Evolutionary conservation across 1,139 yeast species (phyloP), one percentile per base, ranked within the genome.

Genomic region (Torulaspora pretoriensis): DNA sequence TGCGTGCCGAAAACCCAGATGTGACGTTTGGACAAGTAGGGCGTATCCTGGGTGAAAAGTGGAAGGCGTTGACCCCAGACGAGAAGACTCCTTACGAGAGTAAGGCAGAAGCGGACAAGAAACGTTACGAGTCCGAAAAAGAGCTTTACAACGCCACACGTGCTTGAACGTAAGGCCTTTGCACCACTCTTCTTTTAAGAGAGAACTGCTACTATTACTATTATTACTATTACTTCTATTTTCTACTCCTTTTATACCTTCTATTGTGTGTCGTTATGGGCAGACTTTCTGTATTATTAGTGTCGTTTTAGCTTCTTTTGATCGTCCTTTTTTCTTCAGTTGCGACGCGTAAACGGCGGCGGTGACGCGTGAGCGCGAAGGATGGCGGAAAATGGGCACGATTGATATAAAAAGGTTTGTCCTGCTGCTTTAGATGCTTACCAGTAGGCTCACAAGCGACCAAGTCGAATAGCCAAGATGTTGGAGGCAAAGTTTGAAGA

Each of bases 401-500:
- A 19, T 23, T 32, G 36, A 13, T 35, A 39, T 28, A 36, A 34
- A 27, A 37, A 35, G 42, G 35, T 30, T 14, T 12, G 35, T 16
- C 16, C 35, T 6, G 24, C 12, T 17, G 13, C n/a, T 16, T 6
- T 17, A 23, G 22, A n/a, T 17, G 9, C 3, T 19, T 8, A 19
- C 8, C 4, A 9, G 9, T 8, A 9, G 10, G 3, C 29, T 26
- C 24, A 23, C 39, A 28, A 14, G 32, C 10, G 26, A 35, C 22
- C 33, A 27, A 38, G 29, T 29, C 17, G 16, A 23, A 17, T 27
- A 24, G 23, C 26, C 16, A 40, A 41, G 63, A 47, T 53, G 97
- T 81, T 92, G 74, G 98, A 92, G 80, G 98, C 97, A 57, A 89
- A 89, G 74, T 86, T 92, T 59, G 92, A 84, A 61, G 90, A 89